Evolutionary conservation across 2,329 filamentous ascomycete species (phyloP), one percentile per base, ranked within the genome.

Genomic region (Colletotrichum chlorophyti): DNA sequence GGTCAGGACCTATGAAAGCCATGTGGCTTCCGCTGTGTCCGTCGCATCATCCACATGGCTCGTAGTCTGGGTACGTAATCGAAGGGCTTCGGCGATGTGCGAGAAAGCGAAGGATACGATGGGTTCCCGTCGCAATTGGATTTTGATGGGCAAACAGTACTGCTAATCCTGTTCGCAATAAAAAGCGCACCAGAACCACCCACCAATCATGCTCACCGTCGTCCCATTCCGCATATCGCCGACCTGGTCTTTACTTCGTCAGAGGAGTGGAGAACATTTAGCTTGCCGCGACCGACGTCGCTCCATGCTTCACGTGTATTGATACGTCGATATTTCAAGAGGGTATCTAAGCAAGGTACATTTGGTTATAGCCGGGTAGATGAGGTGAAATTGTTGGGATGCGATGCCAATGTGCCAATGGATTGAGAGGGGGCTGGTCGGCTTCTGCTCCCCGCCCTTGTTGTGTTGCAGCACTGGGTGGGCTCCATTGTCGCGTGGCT

Each of bases 311-410:
- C 21, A 19, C 21, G 10, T 48, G 15, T 43, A 55, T 55, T 21
- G 31, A 45, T 43, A 55, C 26, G 27, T 55, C 52, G 37, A 31
- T 38, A 50, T 59, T 58, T 34, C 24, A 49, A 49, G 37, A 55
- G 55, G 55, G 55, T 59, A 59, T 59, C 55, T 49, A 59, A 26
- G 49, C 45, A 49, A 32, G 42, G 43, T 35, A 49, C 17, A 37
- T 43, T 24, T 26, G 21, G 42, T 21, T n/a, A 31, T 15, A 11
- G 23, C 31, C 31, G 12, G 19, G 43, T 12, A 26, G 27, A 9
- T 12, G n/a, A 49, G 21, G 29, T 29, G 17, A 10, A 23, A 37
- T 19, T 37, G 31, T 43, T 27, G 35, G 49, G 21, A 42, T 35
- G 19, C n/a, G 37, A 23, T 19, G 35, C 41, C 42, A 43, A 27